phyloP scores from a whole-genome alignment of 441 rosid species.

The Geranium incanum region DNA sequence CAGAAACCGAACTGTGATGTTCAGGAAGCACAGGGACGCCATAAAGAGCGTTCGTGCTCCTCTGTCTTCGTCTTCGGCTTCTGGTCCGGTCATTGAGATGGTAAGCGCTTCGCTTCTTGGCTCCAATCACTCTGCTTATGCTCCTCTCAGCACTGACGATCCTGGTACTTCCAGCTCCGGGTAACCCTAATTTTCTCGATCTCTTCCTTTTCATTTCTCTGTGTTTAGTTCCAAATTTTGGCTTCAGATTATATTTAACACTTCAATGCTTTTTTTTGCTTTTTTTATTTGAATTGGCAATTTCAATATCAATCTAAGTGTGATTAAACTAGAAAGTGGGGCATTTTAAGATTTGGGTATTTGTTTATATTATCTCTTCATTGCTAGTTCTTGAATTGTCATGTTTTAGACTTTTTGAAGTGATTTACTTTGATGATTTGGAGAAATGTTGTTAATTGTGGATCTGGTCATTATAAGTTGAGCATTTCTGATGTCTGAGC shows the following conservation, averaged over 20 bases:
- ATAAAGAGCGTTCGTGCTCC: conserved; percentile 21
- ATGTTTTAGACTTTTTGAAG: not conserved
- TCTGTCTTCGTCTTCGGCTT: conserved; percentile 10
- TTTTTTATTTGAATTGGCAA: not conserved
- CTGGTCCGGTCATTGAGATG: conserved; percentile 22
- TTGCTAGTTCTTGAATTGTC: not conserved
- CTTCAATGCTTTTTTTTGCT: not conserved
- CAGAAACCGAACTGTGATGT: conserved; percentile 18
- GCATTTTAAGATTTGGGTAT: not conserved
- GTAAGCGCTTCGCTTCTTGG: conserved; percentile 23
- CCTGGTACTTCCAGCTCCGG: conserved; percentile 16
- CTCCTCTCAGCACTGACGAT: conserved; percentile 23
- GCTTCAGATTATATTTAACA: not conserved
- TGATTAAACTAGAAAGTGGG: not conserved
- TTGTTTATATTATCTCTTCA: not conserved
- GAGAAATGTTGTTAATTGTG: not conserved
- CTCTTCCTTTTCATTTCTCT: not conserved
- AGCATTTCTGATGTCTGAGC: conserved; percentile 1
- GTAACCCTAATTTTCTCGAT: conserved; percentile 1
- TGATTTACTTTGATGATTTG: not conserved
- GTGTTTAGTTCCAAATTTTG: not conserved
- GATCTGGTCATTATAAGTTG: not conserved
- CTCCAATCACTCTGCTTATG: conserved; percentile 17
- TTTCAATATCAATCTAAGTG: not conserved
- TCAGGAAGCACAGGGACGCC: conserved; percentile 20